A percentile compares a stretch with the other conserved stretches of the same genome.
Conservation (phyloP, 495 filamentous ascomycete genomes). For the Bryoglossum gracile region DNA sequence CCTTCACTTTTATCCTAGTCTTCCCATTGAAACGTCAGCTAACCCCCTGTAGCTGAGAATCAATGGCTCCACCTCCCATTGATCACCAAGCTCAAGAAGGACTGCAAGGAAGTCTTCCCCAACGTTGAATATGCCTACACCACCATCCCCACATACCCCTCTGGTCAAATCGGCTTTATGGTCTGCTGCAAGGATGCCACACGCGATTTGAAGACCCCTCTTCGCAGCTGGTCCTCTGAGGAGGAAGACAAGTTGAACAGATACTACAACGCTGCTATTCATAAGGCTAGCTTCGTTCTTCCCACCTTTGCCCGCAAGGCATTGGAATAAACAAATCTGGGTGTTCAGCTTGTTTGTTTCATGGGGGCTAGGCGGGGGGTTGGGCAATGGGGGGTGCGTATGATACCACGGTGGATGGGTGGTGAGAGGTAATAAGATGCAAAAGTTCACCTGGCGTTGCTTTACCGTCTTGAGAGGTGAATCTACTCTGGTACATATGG, state of each 20-base stretch:
- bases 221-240: conserved; percentile 70
- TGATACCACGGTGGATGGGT: no score
- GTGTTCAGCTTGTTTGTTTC: no score
- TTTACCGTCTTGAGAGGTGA: no score
- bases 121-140: conserved; percentile 98
- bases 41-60: conserved; percentile 74
- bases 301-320: conserved; percentile 87
- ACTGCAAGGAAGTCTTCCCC: conserved; percentile 96
- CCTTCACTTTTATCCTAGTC: conserved; percentile 8
- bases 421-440: no score
- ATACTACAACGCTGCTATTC: conserved; percentile 95
- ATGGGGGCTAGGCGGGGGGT: no score
- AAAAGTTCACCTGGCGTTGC: no score
- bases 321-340: conserved; percentile 47
- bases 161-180: conserved; percentile 99
- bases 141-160: conserved; percentile 98
- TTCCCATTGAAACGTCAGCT: conserved; percentile 3
- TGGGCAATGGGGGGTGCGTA: no score
- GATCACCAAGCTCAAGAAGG: conserved; percentile 86
- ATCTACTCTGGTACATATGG: no score
- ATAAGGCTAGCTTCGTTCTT: conserved; percentile 87
- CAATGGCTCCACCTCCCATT: conserved; percentile 95
- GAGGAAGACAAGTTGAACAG: conserved; percentile 86
- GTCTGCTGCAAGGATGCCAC: conserved; percentile 91
- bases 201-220: conserved; percentile 73